These are phyloP conservation scores for Diaporthe ampelina DNA, from an alignment of 2,329 filamentous ascomycete genomes.

Conservation along the genomic window DNA sequence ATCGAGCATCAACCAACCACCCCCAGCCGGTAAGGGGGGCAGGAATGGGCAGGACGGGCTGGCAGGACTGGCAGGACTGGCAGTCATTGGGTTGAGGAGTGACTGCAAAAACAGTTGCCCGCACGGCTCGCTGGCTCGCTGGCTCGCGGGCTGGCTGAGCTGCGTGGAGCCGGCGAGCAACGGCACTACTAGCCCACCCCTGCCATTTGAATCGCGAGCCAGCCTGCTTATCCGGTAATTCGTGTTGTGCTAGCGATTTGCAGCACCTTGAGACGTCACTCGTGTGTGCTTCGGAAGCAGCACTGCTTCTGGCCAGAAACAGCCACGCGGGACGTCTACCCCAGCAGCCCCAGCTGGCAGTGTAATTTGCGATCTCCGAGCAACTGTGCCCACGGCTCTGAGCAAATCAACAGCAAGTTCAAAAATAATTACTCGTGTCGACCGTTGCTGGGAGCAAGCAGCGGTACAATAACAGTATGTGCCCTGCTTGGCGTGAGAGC, in stretches of 20 bases:
- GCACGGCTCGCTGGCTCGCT: constrained; percentile 1
- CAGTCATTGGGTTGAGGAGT: not conserved
- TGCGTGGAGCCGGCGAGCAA: constrained; percentile 28
- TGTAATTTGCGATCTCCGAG: not conserved
- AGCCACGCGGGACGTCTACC: not conserved
- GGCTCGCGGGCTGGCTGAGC: constrained; percentile 5
- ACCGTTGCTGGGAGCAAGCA: constrained; percentile 5
- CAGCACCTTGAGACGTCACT: constrained; percentile 22
- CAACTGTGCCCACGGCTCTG: not conserved
- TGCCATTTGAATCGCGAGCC: constrained; percentile 20
- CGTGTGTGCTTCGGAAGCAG: constrained; percentile 24
- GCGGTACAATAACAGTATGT: not conserved
- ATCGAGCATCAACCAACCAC: not conserved
- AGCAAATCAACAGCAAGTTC: not conserved
- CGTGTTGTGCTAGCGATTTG: constrained; percentile 24
- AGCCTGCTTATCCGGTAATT: constrained; percentile 24
- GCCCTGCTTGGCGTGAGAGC: constrained; percentile 15
- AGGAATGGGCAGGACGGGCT: not conserved
- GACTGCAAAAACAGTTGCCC: not conserved
- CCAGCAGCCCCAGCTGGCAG: not conserved
- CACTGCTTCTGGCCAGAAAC: constrained; percentile 19
- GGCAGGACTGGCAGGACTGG: not conserved
- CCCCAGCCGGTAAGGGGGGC: not conserved
- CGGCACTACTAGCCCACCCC: constrained; percentile 22
- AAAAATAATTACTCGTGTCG: constrained; percentile 1